Evolutionary conservation across 768 basidiomycete species (phyloP), one percentile per base, ranked within the genome.

Genomic region (Agaricus bisporus): DNA sequence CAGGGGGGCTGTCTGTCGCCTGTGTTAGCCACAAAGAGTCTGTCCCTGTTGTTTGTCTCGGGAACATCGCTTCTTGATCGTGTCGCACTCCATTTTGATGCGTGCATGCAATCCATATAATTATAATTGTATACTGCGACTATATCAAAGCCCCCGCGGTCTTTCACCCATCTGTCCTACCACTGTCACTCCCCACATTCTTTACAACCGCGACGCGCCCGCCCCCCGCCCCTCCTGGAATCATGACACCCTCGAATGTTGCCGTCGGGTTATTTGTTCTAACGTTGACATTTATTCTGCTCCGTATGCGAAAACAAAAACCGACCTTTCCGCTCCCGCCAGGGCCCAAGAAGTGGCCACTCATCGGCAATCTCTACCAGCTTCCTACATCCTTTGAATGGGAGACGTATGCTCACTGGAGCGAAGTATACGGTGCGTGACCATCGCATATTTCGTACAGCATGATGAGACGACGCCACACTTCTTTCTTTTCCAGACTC

Each of bases 361-460:
- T 76, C 15, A 56, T 73, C n/a, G 74, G 74, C 15, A 75, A 75
- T 58, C 57, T 75, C 10, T 53, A 66, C 28, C 67, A 76, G 41
- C 45, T 77, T 15, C 74, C 75, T 10, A 60, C 66, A 39, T 62
- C 62, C 14, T 60, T 68, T 35, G 71, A 70, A 45, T 70, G 73
- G 61, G 60, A 59, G 29, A 68, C 66, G 0, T 77, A 70, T 55
- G 65, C 70, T 5, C 57, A 62, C 20, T 75, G 73, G 74, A 67
- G 71, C 38, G 63, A 69, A 5, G 60, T 65, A 54, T 70, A 71
- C 51, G 64, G 74, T 73, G 41, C 11, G 65, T 60, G 3, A 10
- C 29, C 48, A 18, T n/a, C 9, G 26, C 2, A 4, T 4, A 28
- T n/a, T 20, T 28, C 6, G 26, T 15, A 12, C 20, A 11, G 6